Evolutionary conservation across 2,329 filamentous ascomycete species (phyloP).

Genomic region (Fusarium falciforme): DNA sequence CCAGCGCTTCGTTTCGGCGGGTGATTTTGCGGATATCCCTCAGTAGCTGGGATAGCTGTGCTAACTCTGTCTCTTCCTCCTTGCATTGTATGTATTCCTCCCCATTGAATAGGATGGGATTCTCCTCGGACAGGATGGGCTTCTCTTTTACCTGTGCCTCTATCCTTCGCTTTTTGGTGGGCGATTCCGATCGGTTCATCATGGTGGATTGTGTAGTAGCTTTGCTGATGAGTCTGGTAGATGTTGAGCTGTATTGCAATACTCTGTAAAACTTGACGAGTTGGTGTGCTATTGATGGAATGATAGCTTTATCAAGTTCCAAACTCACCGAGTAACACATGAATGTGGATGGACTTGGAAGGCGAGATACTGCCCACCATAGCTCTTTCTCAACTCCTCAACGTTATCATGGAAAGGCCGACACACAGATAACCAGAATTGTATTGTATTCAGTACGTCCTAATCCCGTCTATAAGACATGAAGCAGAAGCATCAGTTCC

Average conservation of each 20-base stretch:
- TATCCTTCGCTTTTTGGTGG: not conserved
- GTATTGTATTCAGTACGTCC: not conserved
- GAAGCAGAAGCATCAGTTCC: slow-evolving; percentile 2
- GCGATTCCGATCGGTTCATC: not conserved
- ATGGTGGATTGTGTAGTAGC: not conserved
- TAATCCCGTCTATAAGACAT: slow-evolving; percentile 4
- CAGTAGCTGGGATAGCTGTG: not conserved
- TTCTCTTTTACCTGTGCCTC: not conserved
- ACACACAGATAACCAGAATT: not conserved
- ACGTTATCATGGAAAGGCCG: not conserved
- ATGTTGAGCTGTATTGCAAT: not conserved
- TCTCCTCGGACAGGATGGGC: not conserved
- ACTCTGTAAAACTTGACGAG: not conserved
- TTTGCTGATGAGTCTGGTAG: not conserved
- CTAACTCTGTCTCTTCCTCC: not conserved
- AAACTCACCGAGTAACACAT: not conserved
- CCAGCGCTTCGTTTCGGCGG: not conserved
- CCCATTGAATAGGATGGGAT: not conserved
- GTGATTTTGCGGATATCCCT: not conserved
- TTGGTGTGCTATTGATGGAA: not conserved
- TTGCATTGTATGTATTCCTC: not conserved
- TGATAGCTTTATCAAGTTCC: not conserved
- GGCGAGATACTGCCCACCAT: not conserved
- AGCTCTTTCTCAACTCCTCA: not conserved
- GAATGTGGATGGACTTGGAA: not conserved